Conservation (phyloP, 208 protist species). For the Trypanosoma brucei region DNA sequence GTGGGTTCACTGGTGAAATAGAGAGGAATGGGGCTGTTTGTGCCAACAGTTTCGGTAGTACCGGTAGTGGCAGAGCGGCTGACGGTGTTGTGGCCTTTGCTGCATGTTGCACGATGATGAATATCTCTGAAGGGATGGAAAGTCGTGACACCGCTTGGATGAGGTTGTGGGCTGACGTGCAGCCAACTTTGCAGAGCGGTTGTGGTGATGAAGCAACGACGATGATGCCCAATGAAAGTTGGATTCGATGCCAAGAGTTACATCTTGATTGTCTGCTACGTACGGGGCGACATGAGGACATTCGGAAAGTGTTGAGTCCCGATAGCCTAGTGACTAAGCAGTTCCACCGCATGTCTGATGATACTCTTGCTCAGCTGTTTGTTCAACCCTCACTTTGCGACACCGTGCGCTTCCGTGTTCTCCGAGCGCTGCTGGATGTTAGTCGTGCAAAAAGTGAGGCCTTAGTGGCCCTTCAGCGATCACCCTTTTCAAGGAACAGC, state of each 20-base stretch:
- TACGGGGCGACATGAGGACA: slow-evolving; percentile 13
- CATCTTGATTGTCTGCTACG: slow-evolving; percentile 41
- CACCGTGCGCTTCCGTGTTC: background rate
- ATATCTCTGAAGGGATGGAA: background rate
- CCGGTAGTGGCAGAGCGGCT: slow-evolving; percentile 1
- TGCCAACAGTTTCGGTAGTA: too few relatives aligned
- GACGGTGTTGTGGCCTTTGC: slow-evolving; percentile 13
- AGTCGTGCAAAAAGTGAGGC: slow-evolving; percentile 7
- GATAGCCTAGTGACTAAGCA: slow-evolving; percentile 6
- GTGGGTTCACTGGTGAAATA: too few relatives aligned
- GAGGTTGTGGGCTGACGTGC: slow-evolving; percentile 9
- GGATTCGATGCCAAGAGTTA: slow-evolving; percentile 33
- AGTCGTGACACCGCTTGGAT: slow-evolving; percentile 13
- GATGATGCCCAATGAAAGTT: slow-evolving; percentile 1
- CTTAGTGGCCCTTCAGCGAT: slow-evolving; percentile 5
- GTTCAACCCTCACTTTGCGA: slow-evolving; percentile 4
- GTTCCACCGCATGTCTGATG: slow-evolving; percentile 22
- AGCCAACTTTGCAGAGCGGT: background rate
- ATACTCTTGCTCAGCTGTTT: slow-evolving; percentile 8
- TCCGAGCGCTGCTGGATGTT: slow-evolving; percentile 12
- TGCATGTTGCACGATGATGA: slow-evolving; percentile 11
- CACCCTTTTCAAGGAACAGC: slow-evolving; percentile 12
- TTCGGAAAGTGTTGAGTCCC: slow-evolving; percentile 18
- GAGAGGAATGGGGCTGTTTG: too few relatives aligned
- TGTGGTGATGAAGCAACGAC: background rate